Conservation (phyloP, 805 yeast species). For the Cephaloascus albidus region DNA sequence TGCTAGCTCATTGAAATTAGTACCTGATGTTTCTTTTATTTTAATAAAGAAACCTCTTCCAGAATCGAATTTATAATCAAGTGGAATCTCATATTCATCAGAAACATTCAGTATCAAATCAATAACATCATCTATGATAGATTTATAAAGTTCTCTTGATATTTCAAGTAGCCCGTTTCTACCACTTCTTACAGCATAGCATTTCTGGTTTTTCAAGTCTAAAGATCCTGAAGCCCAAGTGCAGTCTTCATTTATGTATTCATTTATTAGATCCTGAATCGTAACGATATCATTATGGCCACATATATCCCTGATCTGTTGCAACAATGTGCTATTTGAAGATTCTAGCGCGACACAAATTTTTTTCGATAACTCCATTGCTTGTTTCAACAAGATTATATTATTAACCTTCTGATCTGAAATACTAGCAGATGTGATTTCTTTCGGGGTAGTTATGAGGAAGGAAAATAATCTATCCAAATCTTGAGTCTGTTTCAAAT, state of each 20-base stretch:
- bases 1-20: conserved; percentile 12
- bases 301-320: conserved; percentile 18
- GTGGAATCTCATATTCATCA: conserved; percentile 9
- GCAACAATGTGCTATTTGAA: conserved; percentile 8
- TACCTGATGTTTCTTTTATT: conserved; percentile 10
- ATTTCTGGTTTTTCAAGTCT: conserved; percentile 32
- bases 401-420: conserved; percentile 30
- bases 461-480: conserved; percentile 29
- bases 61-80: conserved; percentile 23
- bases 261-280: conserved; percentile 15
- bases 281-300: conserved; percentile 10
- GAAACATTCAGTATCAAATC: conserved; percentile 13
- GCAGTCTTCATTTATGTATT: conserved; percentile 30
- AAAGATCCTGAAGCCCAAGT: conserved; percentile 27
- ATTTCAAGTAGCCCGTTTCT: conserved; percentile 35
- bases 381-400: conserved; percentile 26
- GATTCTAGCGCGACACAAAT: conserved; percentile 8
- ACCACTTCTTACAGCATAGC: conserved; percentile 34
- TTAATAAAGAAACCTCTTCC: conserved; percentile 27
- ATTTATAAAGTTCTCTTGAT: conserved; percentile 30
- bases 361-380: conserved; percentile 12
- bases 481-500: conserved; percentile 22
- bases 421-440: conserved; percentile 8
- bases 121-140: conserved; percentile 23
- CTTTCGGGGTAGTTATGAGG: conserved; percentile 16